A percentile compares a stretch with the other conserved stretches of the same genome.
Evolutionary conservation across 345 rosid species (phyloP).

Genomic region (Gynandropsis gynandra): DNA sequence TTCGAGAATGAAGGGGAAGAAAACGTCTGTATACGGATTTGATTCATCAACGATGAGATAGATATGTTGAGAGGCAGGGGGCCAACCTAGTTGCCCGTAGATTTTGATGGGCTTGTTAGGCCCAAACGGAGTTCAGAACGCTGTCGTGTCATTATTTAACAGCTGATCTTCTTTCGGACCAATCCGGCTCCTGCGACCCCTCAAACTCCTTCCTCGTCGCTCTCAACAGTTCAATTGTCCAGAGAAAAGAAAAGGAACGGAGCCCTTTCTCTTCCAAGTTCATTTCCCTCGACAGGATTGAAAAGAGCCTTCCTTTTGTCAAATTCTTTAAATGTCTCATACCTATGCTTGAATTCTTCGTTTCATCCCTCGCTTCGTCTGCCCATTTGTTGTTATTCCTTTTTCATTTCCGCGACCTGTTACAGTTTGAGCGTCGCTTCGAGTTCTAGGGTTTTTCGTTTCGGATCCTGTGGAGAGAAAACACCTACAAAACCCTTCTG

Average conservation of each 20-base stretch:
- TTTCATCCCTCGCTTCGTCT: neutral
- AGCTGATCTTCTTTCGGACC: too few relatives aligned
- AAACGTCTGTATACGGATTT: too few relatives aligned
- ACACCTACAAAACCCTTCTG: neutral
- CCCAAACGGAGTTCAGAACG: too few relatives aligned
- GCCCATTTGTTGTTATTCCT: slow-evolving; percentile 3
- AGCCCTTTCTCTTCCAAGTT: neutral
- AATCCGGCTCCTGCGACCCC: neutral
- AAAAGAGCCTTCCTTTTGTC: slow-evolving; percentile 8
- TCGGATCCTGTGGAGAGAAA: slow-evolving; percentile 16
- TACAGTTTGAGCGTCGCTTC: slow-evolving; percentile 17
- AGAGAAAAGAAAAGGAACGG: too few relatives aligned
- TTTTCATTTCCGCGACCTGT: neutral
- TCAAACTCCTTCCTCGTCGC: slow-evolving; percentile 24
- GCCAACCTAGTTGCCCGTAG: too few relatives aligned
- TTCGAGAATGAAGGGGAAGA: too few relatives aligned
- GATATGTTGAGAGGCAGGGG: too few relatives aligned
- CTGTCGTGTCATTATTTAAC: too few relatives aligned
- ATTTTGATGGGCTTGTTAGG: too few relatives aligned
- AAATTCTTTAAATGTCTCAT: slow-evolving; percentile 13
- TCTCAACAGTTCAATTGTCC: neutral
- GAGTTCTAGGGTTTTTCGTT: slow-evolving; percentile 21
- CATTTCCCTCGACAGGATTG: slow-evolving; percentile 10
- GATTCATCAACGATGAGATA: too few relatives aligned
- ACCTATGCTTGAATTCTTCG: slow-evolving; percentile 5